Percentiles rank a stretch among this genome's conserved stretches.
These are phyloP conservation scores for Malassezia nana DNA, from an alignment of 1,284 basidiomycete genomes.

Conservation along the genomic window DNA sequence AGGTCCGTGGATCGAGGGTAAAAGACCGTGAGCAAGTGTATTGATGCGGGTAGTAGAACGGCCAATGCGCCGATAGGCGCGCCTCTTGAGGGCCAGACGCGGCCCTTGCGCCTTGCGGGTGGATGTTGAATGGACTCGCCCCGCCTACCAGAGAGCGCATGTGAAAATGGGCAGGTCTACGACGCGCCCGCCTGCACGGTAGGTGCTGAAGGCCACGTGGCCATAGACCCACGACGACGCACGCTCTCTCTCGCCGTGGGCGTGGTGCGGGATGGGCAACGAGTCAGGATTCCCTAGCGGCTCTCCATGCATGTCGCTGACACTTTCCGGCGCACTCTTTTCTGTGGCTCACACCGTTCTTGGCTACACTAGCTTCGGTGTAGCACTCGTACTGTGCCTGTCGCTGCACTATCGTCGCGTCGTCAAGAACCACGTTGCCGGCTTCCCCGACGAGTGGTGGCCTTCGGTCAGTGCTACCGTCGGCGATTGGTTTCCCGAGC, in stretches of 20 bases:
- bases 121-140: neutral
- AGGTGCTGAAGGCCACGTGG: neutral
- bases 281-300: neutral
- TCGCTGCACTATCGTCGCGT: slow-evolving; percentile 72
- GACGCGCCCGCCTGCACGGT: neutral
- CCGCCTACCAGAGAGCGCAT: neutral
- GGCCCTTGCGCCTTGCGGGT: too few species aligned
- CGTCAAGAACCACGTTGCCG: slow-evolving; percentile 72
- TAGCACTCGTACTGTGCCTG: slow-evolving; percentile 62
- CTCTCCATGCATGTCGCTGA: slow-evolving; percentile 7
- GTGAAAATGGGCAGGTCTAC: neutral
- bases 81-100: too few species aligned
- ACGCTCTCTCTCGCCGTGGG: neutral
- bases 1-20: neutral
- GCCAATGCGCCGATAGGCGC: too few species aligned
- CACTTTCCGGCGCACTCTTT: slow-evolving; percentile 33
- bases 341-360: slow-evolving; percentile 59
- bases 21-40: neutral
- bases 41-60: too few species aligned
- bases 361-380: slow-evolving; percentile 61
- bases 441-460: slow-evolving; percentile 82
- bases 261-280: neutral
- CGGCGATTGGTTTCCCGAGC: slow-evolving; percentile 82
- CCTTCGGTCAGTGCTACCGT: slow-evolving; percentile 78
- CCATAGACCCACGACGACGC: neutral